Conservation (phyloP, 1,284 basidiomycete genomes). For the Lentinula novae-zelandiae region DNA sequence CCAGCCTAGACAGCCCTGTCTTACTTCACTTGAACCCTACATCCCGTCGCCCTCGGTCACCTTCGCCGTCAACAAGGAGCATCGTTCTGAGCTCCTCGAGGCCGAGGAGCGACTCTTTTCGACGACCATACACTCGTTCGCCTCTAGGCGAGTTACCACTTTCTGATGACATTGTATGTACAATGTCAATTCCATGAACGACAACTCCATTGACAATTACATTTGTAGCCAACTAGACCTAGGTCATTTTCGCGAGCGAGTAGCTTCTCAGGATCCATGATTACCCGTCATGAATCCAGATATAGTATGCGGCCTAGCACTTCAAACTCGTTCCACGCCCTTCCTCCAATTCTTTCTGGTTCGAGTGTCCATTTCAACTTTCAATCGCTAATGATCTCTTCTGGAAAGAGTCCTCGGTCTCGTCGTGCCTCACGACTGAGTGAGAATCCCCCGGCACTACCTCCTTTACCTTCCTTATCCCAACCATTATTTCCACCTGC, state of each 20-base stretch:
- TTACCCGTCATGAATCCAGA: conserved; percentile 8
- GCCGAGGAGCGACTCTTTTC: background rate
- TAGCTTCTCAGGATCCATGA: conserved; percentile 11
- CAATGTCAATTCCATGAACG: background rate
- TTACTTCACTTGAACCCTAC: conserved; percentile 3
- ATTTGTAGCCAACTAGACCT: background rate
- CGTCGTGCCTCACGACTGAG: conserved; percentile 2
- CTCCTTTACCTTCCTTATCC: conserved; percentile 15
- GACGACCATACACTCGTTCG: conserved; percentile 8
- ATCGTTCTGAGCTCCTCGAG: background rate
- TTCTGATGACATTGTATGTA: conserved; percentile 3
- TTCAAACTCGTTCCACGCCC: conserved; percentile 8
- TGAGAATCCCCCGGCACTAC: conserved; percentile 8
- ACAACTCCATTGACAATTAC: background rate
- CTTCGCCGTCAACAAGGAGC: background rate
- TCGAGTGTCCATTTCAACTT: conserved; percentile 12
- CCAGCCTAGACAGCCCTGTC: conserved; percentile 9
- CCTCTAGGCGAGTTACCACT: conserved; percentile 3
- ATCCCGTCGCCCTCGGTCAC: background rate
- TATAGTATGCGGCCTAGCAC: conserved; percentile 1
- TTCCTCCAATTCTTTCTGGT: conserved; percentile 12
- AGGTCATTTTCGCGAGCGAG: conserved; percentile 9
- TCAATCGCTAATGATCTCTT: conserved; percentile 15
- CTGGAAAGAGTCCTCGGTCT: background rate
- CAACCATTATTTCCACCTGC: conserved; percentile 14